Evolutionary conservation across 164 flowering plant genomes (phyloP).

Genomic region (Vitis labrusca): DNA sequence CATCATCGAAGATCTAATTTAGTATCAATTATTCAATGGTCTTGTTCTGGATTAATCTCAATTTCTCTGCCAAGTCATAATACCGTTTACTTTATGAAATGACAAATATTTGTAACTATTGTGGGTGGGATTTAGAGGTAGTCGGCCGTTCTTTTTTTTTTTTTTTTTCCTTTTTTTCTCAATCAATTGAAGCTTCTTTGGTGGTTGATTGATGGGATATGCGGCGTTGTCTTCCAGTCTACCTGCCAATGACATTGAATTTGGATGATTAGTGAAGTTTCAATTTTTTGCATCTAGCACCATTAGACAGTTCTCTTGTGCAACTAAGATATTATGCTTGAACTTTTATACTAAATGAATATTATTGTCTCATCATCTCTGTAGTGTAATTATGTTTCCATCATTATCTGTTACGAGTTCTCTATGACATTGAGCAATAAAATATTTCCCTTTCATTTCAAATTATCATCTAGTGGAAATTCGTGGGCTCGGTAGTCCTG

Average conservation of each 20-base stretch:
- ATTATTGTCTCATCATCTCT: neutral
- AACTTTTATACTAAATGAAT: neutral
- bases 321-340: neutral
- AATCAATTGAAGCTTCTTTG: neutral
- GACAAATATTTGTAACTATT: neutral
- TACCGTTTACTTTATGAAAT: neutral
- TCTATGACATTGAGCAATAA: neutral
- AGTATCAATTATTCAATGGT: too few relatives aligned
- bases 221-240: neutral
- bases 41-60: too few relatives aligned
- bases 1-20: too few relatives aligned
- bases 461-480: neutral
- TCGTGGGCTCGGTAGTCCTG: neutral
- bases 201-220: constrained; percentile 2
- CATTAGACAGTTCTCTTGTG: neutral
- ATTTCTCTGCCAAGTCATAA: too few relatives aligned
- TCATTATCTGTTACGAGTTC: neutral
- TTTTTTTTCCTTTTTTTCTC: neutral
- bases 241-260: neutral
- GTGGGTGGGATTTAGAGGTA: neutral
- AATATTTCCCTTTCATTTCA: neutral
- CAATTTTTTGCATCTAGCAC: neutral
- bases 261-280: neutral
- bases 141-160: neutral
- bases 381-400: neutral